Base-by-base conservation (phyloP, 768 basidiomycete genomes). In the Rhodotorula kratochvilovae region DNA sequence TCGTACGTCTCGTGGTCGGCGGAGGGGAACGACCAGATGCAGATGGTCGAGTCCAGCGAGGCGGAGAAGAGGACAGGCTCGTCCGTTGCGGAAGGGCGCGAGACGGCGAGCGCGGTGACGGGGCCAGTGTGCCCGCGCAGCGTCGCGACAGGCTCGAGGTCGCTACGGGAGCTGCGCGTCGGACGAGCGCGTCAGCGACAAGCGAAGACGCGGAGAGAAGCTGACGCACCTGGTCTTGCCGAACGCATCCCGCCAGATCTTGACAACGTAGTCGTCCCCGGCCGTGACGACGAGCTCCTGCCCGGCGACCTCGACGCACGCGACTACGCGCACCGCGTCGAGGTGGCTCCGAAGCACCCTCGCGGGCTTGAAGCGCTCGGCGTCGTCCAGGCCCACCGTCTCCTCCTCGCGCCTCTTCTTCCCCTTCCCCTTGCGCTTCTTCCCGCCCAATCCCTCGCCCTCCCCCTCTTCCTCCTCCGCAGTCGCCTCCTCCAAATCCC, bases 261-360 rank as follows among this genome's bases (percentile, higher is more conserved):
- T 99, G 65, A 98, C 88, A 13, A 92, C 93, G 79, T 87, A 90
- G 79, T 99, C 96, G 79, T 97, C 95, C 39, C 93, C 91, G 33
- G 89, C 96, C 57, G 90, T 92, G n/a, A 90, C 93, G 64, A 98
- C 51, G 51, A 53, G 51, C 13, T 29, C 51, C 12, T 17, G 2
- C 2, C n/a, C 51, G 29, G 19, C 64, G 16, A 39, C 16, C 19
- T 90, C 90, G 78, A 92, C 91, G 85, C 96, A 95, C 1, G 90
- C 88, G 33, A 98, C 83, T 13, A 91, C 88, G 63, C 94, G 87
- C 51, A 96, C 92, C 23, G 91, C 88, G 80, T 97, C 95, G 71
- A 99, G 83, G 81, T 99, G 96, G 80, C 92, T 95, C 69, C 29
- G 59, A 4, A 72, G 66, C 3, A 58, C 60, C 43, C 31, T 12